Evolutionary conservation across 2,329 filamentous ascomycete species (phyloP).

Genomic region (Apiospora sp.): DNA sequence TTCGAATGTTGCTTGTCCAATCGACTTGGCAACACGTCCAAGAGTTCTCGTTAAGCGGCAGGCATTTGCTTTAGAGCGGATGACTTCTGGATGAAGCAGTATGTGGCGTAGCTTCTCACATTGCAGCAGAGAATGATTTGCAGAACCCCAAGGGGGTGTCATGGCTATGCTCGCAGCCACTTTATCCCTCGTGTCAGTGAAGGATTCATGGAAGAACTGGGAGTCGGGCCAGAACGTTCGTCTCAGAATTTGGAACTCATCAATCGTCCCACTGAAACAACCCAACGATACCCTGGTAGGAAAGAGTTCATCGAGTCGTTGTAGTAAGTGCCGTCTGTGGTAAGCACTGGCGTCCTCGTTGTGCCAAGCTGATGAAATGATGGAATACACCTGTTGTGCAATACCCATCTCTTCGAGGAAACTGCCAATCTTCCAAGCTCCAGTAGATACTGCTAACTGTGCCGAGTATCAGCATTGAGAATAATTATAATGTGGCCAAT

Average conservation of each 20-base stretch:
- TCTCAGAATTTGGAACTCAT: neutral
- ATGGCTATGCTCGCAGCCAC: too few species aligned
- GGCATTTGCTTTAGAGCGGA: too few species aligned
- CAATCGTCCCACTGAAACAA: neutral
- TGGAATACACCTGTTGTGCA: rapidly evolving
- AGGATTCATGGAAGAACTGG: neutral
- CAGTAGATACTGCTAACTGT: neutral
- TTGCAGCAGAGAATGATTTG: neutral
- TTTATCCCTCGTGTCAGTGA: neutral
- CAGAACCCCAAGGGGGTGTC: rapidly evolving
- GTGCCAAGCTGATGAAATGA: neutral
- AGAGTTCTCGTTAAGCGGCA: neutral
- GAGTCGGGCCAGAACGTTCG: neutral
- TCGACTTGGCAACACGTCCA: neutral
- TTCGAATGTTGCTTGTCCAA: neutral
- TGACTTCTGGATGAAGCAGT: neutral
- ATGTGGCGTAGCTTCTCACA: neutral
- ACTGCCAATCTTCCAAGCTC: neutral
- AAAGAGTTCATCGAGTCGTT: neutral
- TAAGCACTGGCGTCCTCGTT: neutral
- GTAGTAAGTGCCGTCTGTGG: neutral
- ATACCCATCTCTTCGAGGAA: neutral
- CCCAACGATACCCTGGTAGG: neutral
- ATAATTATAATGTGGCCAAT: too few species aligned
- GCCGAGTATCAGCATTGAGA: neutral